A percentile compares a stretch with the other conserved stretches of the same genome.
phyloP scores from a whole-genome alignment of 352 stramenopile genomes.

The Porosira glacialis region DNA sequence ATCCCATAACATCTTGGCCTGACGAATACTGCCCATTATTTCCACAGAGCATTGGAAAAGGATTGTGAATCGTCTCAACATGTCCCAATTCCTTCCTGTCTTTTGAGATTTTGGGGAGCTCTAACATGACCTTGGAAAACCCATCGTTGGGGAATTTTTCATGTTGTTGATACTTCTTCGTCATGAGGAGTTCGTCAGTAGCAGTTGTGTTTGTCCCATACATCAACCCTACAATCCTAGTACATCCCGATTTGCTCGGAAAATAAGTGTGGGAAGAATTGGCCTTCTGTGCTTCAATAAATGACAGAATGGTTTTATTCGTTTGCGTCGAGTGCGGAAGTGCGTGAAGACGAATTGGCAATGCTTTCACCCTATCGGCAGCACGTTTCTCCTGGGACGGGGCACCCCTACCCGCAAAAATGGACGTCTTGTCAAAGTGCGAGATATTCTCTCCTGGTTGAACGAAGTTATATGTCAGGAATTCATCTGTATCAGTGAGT shows the following conservation, averaged over 20 bases:
- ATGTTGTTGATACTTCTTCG: constrained; percentile 39
- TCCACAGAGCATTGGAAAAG: constrained; percentile 5
- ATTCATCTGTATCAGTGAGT: too few species aligned
- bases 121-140: background rate
- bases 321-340: too few species aligned
- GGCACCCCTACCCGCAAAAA: too few species aligned
- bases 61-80: background rate
- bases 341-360: too few species aligned
- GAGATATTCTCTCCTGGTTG: too few species aligned
- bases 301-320: too few species aligned
- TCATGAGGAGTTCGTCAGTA: constrained; percentile 78
- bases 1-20: too few species aligned
- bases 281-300: background rate
- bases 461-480: too few species aligned
- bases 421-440: too few species aligned
- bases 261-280: background rate
- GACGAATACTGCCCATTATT: too few species aligned
- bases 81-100: background rate
- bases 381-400: too few species aligned
- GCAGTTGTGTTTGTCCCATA: background rate
- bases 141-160: background rate
- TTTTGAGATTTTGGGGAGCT: background rate
- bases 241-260: background rate
- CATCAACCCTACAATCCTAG: background rate
- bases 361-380: too few species aligned